Evolutionary conservation across 495 filamentous ascomycete species (phyloP).

Genomic region (Aspergillus heteromorphus): DNA sequence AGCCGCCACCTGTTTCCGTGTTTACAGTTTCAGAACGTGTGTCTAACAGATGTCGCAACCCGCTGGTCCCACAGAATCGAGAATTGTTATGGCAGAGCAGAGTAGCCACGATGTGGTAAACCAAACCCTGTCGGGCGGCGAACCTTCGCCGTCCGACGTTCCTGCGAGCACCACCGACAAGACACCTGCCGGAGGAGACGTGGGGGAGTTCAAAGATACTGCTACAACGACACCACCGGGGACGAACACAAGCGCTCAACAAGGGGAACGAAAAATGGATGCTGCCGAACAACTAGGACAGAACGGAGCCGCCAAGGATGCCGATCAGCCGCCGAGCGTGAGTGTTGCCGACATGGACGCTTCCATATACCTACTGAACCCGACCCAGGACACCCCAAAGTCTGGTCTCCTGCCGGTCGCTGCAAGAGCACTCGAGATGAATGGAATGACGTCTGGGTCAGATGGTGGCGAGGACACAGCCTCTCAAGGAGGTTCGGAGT

Average conservation of each 20-base stretch:
- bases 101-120: constrained; percentile 73
- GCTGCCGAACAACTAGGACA: constrained; percentile 15
- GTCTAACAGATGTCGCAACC: constrained; percentile 35
- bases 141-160: constrained; percentile 65
- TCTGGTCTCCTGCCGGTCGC: constrained; percentile 33
- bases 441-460: constrained; percentile 35
- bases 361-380: constrained; percentile 16
- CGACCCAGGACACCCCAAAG: constrained; percentile 29
- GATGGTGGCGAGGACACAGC: constrained; percentile 43
- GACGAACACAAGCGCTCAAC: constrained; percentile 23
- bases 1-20: constrained; percentile 17
- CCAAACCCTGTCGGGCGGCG: constrained; percentile 70
- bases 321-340: constrained; percentile 27
- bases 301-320: constrained; percentile 26
- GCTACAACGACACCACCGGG: constrained; percentile 25
- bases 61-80: constrained; percentile 44
- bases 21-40: constrained; percentile 21
- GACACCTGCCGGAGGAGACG: constrained; percentile 51
- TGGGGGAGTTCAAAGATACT: constrained; percentile 43
- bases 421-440: constrained; percentile 40
- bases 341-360: constrained; percentile 12
- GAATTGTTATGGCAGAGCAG: constrained; percentile 80
- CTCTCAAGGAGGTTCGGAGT: constrained; percentile 44
- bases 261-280: constrained; percentile 23
- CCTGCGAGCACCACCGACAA: constrained; percentile 58